Percentiles rank a stretch among this genome's conserved stretches.
Evolutionary conservation across 2,329 filamentous ascomycete species (phyloP).

Genomic region (Thelonectria blattea): DNA sequence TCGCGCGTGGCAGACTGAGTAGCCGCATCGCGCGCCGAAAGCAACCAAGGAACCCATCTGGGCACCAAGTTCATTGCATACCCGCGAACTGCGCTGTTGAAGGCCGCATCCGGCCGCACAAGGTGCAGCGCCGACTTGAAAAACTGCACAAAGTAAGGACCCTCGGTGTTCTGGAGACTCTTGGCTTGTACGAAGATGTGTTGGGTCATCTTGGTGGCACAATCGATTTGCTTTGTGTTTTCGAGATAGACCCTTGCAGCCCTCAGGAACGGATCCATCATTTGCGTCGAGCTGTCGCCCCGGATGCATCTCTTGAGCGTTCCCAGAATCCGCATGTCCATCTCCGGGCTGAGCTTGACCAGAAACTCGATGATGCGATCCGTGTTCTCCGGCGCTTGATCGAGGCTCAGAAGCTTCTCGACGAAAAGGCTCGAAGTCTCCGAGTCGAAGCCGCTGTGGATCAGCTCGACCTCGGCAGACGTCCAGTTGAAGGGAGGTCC

Average conservation of each 20-base stretch:
- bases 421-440: slow-evolving; percentile 58
- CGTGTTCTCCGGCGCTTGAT: slow-evolving; percentile 60
- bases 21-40: slow-evolving; percentile 53
- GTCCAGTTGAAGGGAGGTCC: slow-evolving; percentile 52
- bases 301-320: slow-evolving; percentile 62
- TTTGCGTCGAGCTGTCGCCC: slow-evolving; percentile 48
- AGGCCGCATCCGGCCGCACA: slow-evolving; percentile 38
- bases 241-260: slow-evolving; percentile 61
- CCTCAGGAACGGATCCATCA: slow-evolving; percentile 63
- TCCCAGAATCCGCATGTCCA: slow-evolving; percentile 59
- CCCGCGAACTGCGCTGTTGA: slow-evolving; percentile 27
- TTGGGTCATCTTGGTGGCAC: slow-evolving; percentile 48
- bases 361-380: slow-evolving; percentile 64
- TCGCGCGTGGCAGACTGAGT: slow-evolving; percentile 51
- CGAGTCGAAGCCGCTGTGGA: slow-evolving; percentile 48
- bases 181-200: slow-evolving; percentile 53
- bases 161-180: slow-evolving; percentile 55
- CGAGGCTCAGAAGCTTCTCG: slow-evolving; percentile 69
- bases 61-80: slow-evolving; percentile 41
- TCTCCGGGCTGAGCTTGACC: slow-evolving; percentile 55
- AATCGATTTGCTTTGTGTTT: slow-evolving; percentile 42
- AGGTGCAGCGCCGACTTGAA: slow-evolving; percentile 40
- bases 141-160: slow-evolving; percentile 56
- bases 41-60: slow-evolving; percentile 58
- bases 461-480: slow-evolving; percentile 51